Base-by-base conservation (phyloP, 164 flowering plant species). In the Saururus chinensis region DNA sequence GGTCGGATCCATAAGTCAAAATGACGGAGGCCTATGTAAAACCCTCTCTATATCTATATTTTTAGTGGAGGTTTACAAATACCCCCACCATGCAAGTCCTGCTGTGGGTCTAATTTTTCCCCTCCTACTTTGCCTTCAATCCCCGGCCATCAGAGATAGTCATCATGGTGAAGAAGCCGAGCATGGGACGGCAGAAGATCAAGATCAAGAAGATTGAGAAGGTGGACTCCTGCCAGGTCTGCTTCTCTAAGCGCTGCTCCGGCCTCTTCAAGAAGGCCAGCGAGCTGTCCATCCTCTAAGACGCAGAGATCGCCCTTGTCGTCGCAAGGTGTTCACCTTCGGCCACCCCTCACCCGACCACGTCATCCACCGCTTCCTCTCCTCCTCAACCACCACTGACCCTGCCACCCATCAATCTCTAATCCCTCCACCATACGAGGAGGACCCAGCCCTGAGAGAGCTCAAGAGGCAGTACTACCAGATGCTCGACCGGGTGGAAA, bases 231-330 rank as follows among this genome's bases (percentile, higher is more conserved):
- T 19, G 61, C 7, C 68, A 66, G n/a, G 69, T 66, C 30, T 56
- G 64, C 53, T 66, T 66, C 69, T 66, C 69, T 0, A 66, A 59
- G 52, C 69, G 69, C 42, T 59, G 69, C 1, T 13, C 57, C 13
- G 69, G 69, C 0, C 51, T 60, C n/a, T 52, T 66, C 60, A 66
- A 66, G 52, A 66, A 66, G 45, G 64, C 69, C 13, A 42, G 60
- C 55, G 69, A 66, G 64, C 60, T 66, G 21, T 53, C 59, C 54
- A 66, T 60, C 51, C 59, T 66, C 8, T 66, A 64, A 19, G 69
- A 59, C n/a, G 69, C 64, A 0, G 69, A 66, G 60, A 17, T 42
- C 2, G 54, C 60, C 25, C 25, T 66, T n/a, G 25, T 66, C 40
- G 69, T 60, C 42, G 69, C 4, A 66, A 66, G 54, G 60, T 57